These are phyloP conservation scores for Malus asiatica DNA, from an alignment of 306 rosid genomes.

Conservation along the genomic window DNA sequence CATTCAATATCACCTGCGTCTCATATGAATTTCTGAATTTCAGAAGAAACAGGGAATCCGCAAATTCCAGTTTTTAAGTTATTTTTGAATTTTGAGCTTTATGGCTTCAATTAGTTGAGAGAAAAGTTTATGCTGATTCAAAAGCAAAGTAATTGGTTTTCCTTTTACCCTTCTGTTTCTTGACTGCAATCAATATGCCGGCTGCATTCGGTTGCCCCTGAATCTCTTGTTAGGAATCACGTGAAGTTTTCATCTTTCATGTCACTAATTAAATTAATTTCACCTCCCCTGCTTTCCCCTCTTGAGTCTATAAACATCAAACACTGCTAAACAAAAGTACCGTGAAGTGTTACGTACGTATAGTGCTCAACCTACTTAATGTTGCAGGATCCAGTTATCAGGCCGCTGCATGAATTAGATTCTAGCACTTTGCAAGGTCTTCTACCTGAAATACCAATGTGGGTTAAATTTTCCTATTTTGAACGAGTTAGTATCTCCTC, in stretches of 20 bases:
- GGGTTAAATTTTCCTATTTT: constrained; percentile 80
- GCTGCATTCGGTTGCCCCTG: background rate
- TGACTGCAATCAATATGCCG: background rate
- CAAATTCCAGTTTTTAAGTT: background rate
- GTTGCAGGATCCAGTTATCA: constrained; percentile 61
- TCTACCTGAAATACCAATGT: constrained; percentile 70
- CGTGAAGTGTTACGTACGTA: background rate
- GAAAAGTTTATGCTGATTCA: background rate
- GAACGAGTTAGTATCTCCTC: constrained; percentile 62
- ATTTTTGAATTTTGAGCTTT: background rate
- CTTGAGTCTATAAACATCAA: background rate
- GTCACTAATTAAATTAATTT: background rate
- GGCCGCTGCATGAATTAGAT: constrained; percentile 69
- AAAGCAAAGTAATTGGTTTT: background rate
- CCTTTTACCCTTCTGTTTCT: background rate
- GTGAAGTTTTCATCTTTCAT: background rate
- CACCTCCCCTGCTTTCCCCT: background rate
- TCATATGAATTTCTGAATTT: background rate
- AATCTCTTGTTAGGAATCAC: background rate
- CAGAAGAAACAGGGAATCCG: background rate
- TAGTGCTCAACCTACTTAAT: constrained; percentile 5
- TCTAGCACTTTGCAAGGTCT: constrained; percentile 62
- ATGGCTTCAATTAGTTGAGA: background rate
- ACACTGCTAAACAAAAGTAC: background rate
- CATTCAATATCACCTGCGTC: background rate